Percentiles rank a stretch among this genome's conserved stretches.
phyloP scores from a whole-genome alignment of 768 basidiomycete genomes.

The Cystofilobasidium macerans region DNA sequence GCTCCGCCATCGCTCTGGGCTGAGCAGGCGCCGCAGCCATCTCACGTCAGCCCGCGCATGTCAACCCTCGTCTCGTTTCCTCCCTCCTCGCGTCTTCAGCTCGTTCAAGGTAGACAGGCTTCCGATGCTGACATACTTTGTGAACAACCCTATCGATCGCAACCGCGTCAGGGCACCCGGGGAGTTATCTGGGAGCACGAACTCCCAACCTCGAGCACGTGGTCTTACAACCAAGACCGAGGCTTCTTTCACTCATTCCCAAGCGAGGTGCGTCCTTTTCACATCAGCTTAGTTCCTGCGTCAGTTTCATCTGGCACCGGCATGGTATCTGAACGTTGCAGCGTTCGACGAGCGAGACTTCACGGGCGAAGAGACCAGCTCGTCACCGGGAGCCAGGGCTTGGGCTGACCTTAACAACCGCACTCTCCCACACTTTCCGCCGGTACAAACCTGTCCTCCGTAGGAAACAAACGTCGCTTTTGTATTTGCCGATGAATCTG shows the following conservation, averaged over 20 bases:
- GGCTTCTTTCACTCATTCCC: constrained; percentile 86
- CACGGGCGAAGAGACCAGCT: too few species aligned
- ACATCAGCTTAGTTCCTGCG: not conserved
- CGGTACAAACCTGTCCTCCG: not conserved
- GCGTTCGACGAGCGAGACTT: too few species aligned
- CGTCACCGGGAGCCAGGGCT: not conserved
- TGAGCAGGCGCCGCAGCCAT: too few species aligned
- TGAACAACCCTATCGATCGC: too few species aligned
- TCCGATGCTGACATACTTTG: too few species aligned
- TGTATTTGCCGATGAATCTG: constrained; percentile 74
- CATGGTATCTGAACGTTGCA: too few species aligned
- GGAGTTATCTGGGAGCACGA: constrained; percentile 92
- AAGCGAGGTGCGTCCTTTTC: constrained; percentile 63
- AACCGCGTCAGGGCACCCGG: constrained; percentile 50
- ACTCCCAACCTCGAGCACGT: constrained; percentile 59
- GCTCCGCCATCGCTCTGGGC: too few species aligned
- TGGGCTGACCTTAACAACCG: not conserved
- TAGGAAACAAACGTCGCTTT: constrained; percentile 85
- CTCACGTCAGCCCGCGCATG: too few species aligned
- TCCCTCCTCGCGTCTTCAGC: not conserved
- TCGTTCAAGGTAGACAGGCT: too few species aligned
- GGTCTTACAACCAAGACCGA: constrained; percentile 60
- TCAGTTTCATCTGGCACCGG: too few species aligned
- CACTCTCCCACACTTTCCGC: too few species aligned
- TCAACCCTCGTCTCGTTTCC: too few species aligned